Percentiles rank a stretch among this genome's conserved stretches.
Evolutionary conservation across 768 basidiomycete genomes (phyloP).

Genomic region (Candolleomyces aberdarensis): DNA sequence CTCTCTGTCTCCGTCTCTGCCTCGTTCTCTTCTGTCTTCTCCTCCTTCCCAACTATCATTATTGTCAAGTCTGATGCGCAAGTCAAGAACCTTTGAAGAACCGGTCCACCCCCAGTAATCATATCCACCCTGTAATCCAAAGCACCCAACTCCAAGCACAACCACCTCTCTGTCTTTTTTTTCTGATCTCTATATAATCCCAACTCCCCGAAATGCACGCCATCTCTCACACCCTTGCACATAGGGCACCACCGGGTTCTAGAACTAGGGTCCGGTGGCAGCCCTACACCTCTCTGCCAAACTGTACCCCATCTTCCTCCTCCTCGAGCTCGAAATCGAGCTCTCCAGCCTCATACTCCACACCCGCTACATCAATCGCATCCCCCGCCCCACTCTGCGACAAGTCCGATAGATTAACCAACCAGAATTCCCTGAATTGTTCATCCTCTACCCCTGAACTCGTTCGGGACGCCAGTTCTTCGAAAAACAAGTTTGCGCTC

Average conservation of each 20-base stretch:
- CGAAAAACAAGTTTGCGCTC: constrained; percentile 65
- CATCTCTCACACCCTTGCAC: constrained; percentile 53
- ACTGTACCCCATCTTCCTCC: constrained; percentile 27
- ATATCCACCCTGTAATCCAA: constrained; percentile 30
- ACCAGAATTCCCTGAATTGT: constrained; percentile 1
- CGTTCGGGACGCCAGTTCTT: constrained; percentile 25
- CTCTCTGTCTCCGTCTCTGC: background rate
- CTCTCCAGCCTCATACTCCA: constrained; percentile 44
- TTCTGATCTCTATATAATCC: constrained; percentile 5
- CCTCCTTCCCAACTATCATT: background rate
- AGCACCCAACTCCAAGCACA: constrained; percentile 5
- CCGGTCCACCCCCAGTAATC: background rate
- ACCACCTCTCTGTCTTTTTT: constrained; percentile 1
- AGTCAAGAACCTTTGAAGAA: constrained; percentile 5
- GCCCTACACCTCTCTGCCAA: constrained; percentile 57
- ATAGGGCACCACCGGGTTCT: constrained; percentile 66
- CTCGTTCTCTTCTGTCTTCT: background rate
- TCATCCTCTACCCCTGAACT: constrained; percentile 27
- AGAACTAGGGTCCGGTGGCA: constrained; percentile 78
- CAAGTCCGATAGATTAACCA: constrained; percentile 11
- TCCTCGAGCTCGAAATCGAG: constrained; percentile 36
- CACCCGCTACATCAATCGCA: constrained; percentile 54
- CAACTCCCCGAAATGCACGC: constrained; percentile 38
- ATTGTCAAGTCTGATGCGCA: constrained; percentile 6
- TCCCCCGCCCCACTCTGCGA: constrained; percentile 39